Evolutionary conservation across 305 asterid species (phyloP), one percentile per base, ranked within the genome.

Genomic region (Fraxinus angustifolia): DNA sequence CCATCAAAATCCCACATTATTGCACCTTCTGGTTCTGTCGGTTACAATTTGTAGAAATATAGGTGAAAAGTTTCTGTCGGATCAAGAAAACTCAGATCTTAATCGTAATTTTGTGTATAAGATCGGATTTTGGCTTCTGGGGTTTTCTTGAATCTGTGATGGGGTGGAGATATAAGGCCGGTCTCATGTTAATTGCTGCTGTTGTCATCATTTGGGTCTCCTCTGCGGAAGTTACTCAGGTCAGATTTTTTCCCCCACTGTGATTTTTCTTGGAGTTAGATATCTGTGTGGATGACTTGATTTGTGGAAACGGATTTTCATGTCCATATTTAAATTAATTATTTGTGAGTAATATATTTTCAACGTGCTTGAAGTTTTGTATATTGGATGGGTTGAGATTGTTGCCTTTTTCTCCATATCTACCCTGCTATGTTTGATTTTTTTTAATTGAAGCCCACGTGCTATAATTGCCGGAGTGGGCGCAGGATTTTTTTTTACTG

Each of bases 201-300:
- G 99, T 96, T 76, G 99, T 96, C 78, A 80, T 94, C 79, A 96
- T 96, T 83, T 96, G 99, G 99, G 99, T 96, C 77, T 89, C 97
- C 84, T 96, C 99, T 28, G 99, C 99, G 30, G 99, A 96, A 92
- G 98, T 96, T 82, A 96, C 99, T 53, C 99, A 96, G 99, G 99
- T 96, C 75, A 34, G 50, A 33, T 83, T 77, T 65, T 35, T 71
- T 56, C 80, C 82, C 35, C 19, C 19, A 58, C 50, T 84, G 35
- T 33, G 67, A 68, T 42, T n/a, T 8, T 16, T 23, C 7, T 83
- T 34, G 6, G 6, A 14, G 79, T 79, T 67, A 14, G 33, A 67
- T 78, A 40, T 14, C 73, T 36, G 19, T 68, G 45, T 73, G 50
- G 16, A 34, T 8, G 10, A 19, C 12, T 50, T 14, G 75, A 83